Conservation (phyloP, 768 basidiomycete species). For the Botryobasidium botryosum region DNA sequence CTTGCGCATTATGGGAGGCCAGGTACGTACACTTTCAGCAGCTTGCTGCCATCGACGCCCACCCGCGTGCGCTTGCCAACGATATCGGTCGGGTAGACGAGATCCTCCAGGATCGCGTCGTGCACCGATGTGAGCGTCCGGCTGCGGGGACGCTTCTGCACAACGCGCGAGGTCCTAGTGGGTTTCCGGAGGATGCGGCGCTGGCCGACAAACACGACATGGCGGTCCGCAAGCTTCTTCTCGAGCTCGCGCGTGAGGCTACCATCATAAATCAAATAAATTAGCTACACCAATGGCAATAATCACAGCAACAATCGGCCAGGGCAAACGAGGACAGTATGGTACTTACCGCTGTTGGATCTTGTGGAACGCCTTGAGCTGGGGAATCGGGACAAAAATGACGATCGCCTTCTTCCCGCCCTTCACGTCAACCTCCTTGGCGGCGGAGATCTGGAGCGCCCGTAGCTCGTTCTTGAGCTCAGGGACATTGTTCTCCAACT, state of each 20-base stretch:
- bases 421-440: conserved; percentile 96
- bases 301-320: not conserved
- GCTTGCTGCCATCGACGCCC: conserved; percentile 81
- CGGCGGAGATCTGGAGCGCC: conserved; percentile 90
- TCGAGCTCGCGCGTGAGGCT: conserved; percentile 97
- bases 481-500: conserved; percentile 95
- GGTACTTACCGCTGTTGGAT: conserved; percentile 75
- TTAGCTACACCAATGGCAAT: not conserved
- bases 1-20: no score
- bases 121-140: conserved; percentile 95
- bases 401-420: conserved; percentile 99
- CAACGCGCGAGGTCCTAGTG: conserved; percentile 77
- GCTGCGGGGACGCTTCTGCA: conserved; percentile 92
- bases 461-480: conserved; percentile 96
- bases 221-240: conserved; percentile 99
- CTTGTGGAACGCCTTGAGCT: conserved; percentile 97
- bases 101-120: conserved; percentile 97
- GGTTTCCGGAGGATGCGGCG: conserved; percentile 97
- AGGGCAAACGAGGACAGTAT: not conserved
- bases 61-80: conserved; percentile 96
- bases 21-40: conserved; percentile 84
- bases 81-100: conserved; percentile 98
- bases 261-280: conserved; percentile 1
- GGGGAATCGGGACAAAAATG: conserved; percentile 92
- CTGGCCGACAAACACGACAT: conserved; percentile 97